phyloP scores from a whole-genome alignment of 768 basidiomycete species.

The Rhizopogon vesiculosus region DNA sequence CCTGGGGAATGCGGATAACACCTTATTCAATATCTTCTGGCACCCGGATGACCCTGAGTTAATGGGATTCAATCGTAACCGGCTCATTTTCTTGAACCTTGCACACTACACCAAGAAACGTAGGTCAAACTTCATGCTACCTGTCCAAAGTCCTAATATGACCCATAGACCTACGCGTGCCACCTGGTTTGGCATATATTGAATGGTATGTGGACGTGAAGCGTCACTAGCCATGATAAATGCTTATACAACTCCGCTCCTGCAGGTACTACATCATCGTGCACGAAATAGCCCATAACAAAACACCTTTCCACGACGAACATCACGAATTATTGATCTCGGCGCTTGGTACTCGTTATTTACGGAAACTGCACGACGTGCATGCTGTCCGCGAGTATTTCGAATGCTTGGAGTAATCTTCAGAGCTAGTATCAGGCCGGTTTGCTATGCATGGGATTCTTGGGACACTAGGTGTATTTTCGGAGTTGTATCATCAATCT shows the following conservation, averaged over 20 bases:
- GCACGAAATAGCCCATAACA: conserved; percentile 23
- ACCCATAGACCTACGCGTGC: background rate
- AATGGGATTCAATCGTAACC: conserved; percentile 14
- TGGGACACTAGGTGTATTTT: background rate
- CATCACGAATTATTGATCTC: conserved; percentile 20
- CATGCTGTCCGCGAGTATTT: background rate
- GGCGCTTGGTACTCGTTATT: background rate
- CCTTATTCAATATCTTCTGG: conserved; percentile 10
- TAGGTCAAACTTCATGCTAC: background rate
- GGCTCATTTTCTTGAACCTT: conserved; percentile 10
- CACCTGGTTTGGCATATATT: background rate
- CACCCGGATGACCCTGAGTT: conserved; percentile 4
- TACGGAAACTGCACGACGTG: background rate
- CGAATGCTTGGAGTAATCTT: background rate
- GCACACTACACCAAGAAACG: conserved; percentile 7
- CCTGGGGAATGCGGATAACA: background rate
- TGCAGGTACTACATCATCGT: conserved; percentile 23
- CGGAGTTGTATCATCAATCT: background rate
- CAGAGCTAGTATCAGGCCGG: background rate
- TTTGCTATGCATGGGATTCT: background rate
- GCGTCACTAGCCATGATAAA: background rate
- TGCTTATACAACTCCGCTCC: background rate
- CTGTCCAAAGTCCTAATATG: background rate
- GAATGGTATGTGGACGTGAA: background rate
- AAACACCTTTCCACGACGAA: conserved; percentile 19